Conservation (phyloP, 1,284 basidiomycete species). For the Cerioporus squamosus region DNA sequence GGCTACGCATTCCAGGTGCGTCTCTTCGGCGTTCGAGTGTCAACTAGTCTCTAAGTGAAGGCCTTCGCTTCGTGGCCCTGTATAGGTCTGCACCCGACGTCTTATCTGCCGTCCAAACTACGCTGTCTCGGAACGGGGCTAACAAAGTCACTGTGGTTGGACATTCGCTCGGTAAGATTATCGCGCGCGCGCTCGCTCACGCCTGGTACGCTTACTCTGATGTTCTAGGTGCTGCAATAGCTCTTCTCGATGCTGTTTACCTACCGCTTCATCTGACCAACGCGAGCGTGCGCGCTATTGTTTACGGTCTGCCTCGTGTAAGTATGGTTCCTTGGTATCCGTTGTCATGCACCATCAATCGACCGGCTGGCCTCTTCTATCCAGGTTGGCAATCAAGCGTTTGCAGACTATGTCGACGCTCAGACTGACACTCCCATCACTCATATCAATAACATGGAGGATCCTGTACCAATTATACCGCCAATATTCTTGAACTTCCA, state of each 20-base stretch:
- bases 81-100: slow-evolving; percentile 40
- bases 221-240: slow-evolving; percentile 45
- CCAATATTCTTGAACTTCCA: slow-evolving; percentile 56
- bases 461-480: slow-evolving; percentile 36
- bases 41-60: neutral
- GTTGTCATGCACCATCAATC: neutral
- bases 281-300: slow-evolving; percentile 43
- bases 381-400: slow-evolving; percentile 62
- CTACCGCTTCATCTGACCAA: slow-evolving; percentile 47
- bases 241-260: slow-evolving; percentile 50
- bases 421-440: slow-evolving; percentile 37
- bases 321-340: slow-evolving; percentile 18
- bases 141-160: slow-evolving; percentile 40
- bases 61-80: neutral
- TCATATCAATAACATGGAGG: slow-evolving; percentile 34
- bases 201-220: neutral
- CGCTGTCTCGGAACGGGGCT: slow-evolving; percentile 31
- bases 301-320: slow-evolving; percentile 60
- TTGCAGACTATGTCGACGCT: slow-evolving; percentile 62
- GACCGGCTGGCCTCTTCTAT: neutral
- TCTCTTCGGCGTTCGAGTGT: neutral
- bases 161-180: slow-evolving; percentile 42
- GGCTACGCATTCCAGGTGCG: slow-evolving; percentile 53
- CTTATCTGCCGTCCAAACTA: slow-evolving; percentile 39
- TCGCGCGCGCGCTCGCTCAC: neutral